Conservation (phyloP, 2,329 filamentous ascomycete species). For the Fusarium sp. region DNA sequence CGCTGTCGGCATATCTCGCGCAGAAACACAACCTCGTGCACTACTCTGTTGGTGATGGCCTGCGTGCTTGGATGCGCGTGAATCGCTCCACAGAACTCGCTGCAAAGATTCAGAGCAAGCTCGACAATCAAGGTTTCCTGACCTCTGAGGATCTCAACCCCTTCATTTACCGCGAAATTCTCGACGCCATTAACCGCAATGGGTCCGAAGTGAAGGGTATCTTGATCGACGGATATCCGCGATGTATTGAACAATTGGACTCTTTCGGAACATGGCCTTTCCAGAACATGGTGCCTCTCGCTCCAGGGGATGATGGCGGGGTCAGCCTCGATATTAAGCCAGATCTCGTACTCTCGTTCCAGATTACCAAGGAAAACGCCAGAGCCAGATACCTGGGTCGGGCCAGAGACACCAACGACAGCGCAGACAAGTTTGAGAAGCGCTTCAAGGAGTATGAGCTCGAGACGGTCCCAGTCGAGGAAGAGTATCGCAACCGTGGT, state of each 20-base stretch:
- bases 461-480: neutral
- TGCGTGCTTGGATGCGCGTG: neutral
- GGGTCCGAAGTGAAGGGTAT: neutral
- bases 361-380: neutral
- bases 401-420: neutral
- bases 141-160: neutral
- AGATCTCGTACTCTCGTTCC: neutral
- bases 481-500: neutral
- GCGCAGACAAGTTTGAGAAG: neutral
- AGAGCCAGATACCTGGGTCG: neutral
- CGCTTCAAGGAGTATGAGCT: neutral
- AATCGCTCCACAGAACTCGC: neutral
- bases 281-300: neutral
- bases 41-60: neutral
- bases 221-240: neutral
- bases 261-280: neutral
- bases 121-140: neutral
- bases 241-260: neutral
- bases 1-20: neutral
- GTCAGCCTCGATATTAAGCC: neutral
- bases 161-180: neutral
- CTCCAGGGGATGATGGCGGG: too few species aligned
- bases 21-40: neutral
- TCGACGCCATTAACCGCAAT: neutral
- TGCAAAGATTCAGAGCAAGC: neutral